Percentiles rank a stretch among this genome's conserved stretches.
These are phyloP conservation scores for Apiotrichum akiyoshidainum DNA, from an alignment of 1,284 basidiomycete genomes.

Conservation along the genomic window DNA sequence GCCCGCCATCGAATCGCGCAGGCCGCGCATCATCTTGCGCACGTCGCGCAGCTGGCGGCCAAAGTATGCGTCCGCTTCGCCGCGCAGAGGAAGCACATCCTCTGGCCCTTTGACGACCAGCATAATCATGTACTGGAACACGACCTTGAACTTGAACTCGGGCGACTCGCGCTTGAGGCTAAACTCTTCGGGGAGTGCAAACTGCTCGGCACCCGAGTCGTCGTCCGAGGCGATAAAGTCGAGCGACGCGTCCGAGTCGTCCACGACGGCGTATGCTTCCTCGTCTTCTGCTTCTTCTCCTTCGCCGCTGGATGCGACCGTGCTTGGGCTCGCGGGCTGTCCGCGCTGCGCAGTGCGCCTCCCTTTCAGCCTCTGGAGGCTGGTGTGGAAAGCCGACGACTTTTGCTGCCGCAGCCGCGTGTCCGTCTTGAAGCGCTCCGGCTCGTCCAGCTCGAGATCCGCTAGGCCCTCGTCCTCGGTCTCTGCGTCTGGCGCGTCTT, in stretches of 20 bases:
- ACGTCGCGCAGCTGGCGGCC: conserved; percentile 1
- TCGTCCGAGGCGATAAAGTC: conserved; percentile 72
- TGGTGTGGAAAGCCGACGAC: conserved; percentile 25
- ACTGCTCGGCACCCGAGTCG: conserved; percentile 48
- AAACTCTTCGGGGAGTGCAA: conserved; percentile 66
- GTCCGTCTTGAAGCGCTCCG: conserved; percentile 55
- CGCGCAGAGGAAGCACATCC: conserved; percentile 25
- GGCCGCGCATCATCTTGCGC: conserved; percentile 15
- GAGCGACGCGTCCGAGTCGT: conserved; percentile 15
- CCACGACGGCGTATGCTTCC: conserved; percentile 14
- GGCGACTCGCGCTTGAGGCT: conserved; percentile 65
- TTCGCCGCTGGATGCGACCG: conserved; percentile 38
- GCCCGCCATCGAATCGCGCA: neutral
- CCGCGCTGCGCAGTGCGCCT: conserved; percentile 16
- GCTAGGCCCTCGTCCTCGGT: conserved; percentile 57
- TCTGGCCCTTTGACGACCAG: conserved; percentile 58
- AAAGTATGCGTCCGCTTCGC: conserved; percentile 30
- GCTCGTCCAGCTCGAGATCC: conserved; percentile 56
- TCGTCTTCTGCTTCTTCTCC: conserved; percentile 43
- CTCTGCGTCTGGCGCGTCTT: conserved; percentile 18
- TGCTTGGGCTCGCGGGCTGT: conserved; percentile 1
- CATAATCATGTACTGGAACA: conserved; percentile 80
- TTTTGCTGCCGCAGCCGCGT: conserved; percentile 30
- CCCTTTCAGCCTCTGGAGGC: conserved; percentile 34
- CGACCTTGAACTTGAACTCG: conserved; percentile 54